Conservation (phyloP, 2,329 filamentous ascomycete species). For the Alternaria sp. region DNA sequence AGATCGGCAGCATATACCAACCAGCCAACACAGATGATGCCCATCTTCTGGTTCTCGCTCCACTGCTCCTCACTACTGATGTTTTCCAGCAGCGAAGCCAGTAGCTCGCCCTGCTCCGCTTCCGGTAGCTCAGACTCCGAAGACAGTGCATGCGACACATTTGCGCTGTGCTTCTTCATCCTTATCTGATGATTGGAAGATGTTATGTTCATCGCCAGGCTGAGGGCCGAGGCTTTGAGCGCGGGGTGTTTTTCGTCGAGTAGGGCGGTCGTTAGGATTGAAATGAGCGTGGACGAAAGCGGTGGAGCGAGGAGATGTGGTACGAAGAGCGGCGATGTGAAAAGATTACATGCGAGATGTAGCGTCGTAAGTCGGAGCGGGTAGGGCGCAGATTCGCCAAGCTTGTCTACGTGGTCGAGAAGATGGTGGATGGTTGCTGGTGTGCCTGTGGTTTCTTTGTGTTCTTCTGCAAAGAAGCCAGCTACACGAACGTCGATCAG, state of each 20-base stretch:
- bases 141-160: conserved; percentile 21
- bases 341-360: conserved; percentile 86
- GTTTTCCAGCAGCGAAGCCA: conserved; percentile 82
- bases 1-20: conserved; percentile 75
- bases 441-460: conserved; percentile 58
- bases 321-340: conserved; percentile 76
- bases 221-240: conserved; percentile 82
- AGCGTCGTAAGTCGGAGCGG: conserved; percentile 83
- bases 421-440: conserved; percentile 64
- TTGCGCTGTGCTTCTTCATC: conserved; percentile 59
- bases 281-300: conserved; percentile 65
- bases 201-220: conserved; percentile 83
- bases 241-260: conserved; percentile 78
- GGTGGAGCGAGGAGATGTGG: conserved; percentile 65
- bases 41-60: conserved; percentile 77
- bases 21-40: conserved; percentile 79
- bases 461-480: conserved; percentile 83
- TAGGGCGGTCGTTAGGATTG: conserved; percentile 79
- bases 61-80: conserved; percentile 62
- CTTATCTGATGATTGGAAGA: conserved; percentile 73
- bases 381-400: conserved; percentile 71
- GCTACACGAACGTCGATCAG: conserved; percentile 81
- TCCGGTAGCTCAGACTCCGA: conserved; percentile 63
- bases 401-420: conserved; percentile 64
- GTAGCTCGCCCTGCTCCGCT: conserved; percentile 79